Evolutionary conservation across 768 basidiomycete genomes (phyloP), one percentile per base, ranked within the genome.

Genomic region (Leccinum imitatum): DNA sequence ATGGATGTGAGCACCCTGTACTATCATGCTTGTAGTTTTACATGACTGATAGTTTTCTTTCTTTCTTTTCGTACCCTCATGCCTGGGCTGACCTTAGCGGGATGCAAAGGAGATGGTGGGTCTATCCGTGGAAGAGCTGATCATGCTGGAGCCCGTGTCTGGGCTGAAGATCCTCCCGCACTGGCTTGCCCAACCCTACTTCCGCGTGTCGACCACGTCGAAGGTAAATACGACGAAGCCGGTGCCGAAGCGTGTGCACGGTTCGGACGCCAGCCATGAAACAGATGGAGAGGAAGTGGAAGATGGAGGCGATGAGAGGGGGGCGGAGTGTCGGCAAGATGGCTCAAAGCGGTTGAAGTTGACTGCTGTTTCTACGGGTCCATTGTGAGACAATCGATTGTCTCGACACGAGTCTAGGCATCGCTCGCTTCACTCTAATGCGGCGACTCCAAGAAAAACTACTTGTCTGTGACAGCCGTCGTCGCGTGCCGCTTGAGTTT

Each of bases 101-200:
- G 88, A 84, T 63, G 84, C 78, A 11, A 73, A 74, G 48, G 79
- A 69, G 1, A 61, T 30, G 6, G 71, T 67, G 52, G 71, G 61
- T 25, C 62, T 65, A 35, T 46, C 73, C 0, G 30, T 73, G 15
- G 74, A 77, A 54, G 78, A 78, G 35, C 61, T 83, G 23, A 68
- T 81, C 39, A 71, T 61, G 19, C 54, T 79, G 2, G 83, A 87
- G 27, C 69, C 76, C 4, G 67, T 63, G 50, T 84, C 82, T 0
- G 84, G 85, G 6, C 71, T 87, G 46, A 78, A 78, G 46, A 62
- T 78, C 0, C 73, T 91, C 6, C 90, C 89, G 0, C 81, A 85
- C 65, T 91, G 88, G 84, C 77, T 87, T 21, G 82, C 83, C 13
- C 90, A 93, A 68, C 90, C 90, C 1, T 85, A 89, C 65, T 80